phyloP scores from a whole-genome alignment of 805 yeast genomes.

The Ogataea salicorniae region DNA sequence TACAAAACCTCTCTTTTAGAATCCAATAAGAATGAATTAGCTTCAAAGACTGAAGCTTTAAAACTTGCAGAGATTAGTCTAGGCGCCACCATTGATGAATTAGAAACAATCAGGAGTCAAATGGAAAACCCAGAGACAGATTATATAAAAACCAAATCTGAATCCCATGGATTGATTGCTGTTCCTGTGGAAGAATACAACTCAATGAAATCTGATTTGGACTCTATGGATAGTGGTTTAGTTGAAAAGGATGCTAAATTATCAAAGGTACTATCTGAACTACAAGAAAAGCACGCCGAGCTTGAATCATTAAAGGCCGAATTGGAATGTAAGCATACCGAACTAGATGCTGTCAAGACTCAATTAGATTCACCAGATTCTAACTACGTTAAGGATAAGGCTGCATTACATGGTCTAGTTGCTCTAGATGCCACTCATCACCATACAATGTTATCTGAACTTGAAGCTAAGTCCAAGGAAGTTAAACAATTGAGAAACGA shows the following conservation, averaged over 20 bases:
- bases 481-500: not conserved
- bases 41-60: not conserved
- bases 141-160: slow-evolving; percentile 16
- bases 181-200: slow-evolving; percentile 17
- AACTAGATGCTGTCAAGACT: slow-evolving; percentile 6
- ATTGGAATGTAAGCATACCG: slow-evolving; percentile 2
- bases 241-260: not conserved
- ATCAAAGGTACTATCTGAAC: not conserved
- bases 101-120: not conserved
- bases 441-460: slow-evolving; percentile 2
- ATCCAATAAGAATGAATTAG: not conserved
- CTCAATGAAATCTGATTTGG: not conserved
- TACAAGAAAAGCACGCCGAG: not conserved
- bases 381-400: slow-evolving; percentile 23
- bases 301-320: not conserved
- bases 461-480: not conserved
- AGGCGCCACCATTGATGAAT: not conserved
- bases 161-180: slow-evolving; percentile 12
- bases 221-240: not conserved
- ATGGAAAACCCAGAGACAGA: slow-evolving; percentile 18
- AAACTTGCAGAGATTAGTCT: not conserved
- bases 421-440: slow-evolving; percentile 16
- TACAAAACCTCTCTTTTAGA: not conserved
- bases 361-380: slow-evolving; percentile 27
- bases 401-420: slow-evolving; percentile 21